Conservation (phyloP, 2,329 filamentous ascomycete genomes). For the Alternaria solani region DNA sequence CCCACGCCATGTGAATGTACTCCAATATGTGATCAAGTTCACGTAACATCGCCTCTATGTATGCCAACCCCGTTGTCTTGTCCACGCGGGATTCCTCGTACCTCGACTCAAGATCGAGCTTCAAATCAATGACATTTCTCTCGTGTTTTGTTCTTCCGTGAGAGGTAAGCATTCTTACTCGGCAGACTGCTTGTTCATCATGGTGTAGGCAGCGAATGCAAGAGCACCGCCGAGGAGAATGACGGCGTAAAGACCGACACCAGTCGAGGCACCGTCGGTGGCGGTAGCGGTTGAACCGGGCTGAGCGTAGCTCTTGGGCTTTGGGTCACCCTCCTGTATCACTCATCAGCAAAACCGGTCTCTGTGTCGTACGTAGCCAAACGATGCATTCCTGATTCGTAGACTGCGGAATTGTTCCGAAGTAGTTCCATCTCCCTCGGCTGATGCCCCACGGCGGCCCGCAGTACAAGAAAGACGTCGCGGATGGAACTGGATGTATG, state of each 20-base stretch:
- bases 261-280: slow-evolving; percentile 64
- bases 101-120: not conserved
- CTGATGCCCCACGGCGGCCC: not conserved
- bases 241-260: slow-evolving; percentile 82
- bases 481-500: not conserved
- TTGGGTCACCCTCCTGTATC: slow-evolving; percentile 74
- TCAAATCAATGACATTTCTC: not conserved
- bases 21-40: not conserved
- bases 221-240: slow-evolving; percentile 77
- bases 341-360: slow-evolving; percentile 8
- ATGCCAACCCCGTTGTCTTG: slow-evolving; percentile 1
- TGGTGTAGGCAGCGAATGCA: slow-evolving; percentile 86
- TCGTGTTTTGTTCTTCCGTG: not conserved
- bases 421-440: slow-evolving; percentile 10
- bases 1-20: not conserved
- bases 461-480: too few species aligned
- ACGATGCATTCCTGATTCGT: not conserved
- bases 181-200: slow-evolving; percentile 68
- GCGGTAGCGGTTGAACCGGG: slow-evolving; percentile 59
- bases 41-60: not conserved
- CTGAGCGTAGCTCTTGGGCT: slow-evolving; percentile 67
- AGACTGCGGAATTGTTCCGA: slow-evolving; percentile 33
- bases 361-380: not conserved
- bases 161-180: slow-evolving; percentile 11
- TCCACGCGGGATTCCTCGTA: not conserved